Conservation (phyloP, 495 filamentous ascomycete species). For the Annulohypoxylon nitens region DNA sequence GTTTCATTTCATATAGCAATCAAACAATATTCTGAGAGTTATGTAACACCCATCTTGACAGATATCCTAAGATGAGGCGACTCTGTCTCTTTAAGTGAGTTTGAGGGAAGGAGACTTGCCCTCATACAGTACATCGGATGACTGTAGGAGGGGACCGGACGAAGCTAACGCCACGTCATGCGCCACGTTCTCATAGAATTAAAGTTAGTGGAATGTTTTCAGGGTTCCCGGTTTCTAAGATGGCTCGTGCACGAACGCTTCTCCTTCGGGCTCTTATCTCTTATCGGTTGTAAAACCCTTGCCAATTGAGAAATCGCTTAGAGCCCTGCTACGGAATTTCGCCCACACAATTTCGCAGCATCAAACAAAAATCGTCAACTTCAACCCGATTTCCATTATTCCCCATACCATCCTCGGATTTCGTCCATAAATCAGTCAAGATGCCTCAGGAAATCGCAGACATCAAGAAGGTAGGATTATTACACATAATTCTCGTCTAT, state of each 20-base stretch:
- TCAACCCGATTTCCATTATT: constrained; percentile 43
- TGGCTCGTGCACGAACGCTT: constrained; percentile 19
- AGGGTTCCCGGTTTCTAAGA: neutral
- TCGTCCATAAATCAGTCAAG: constrained; percentile 56
- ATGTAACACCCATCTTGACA: constrained; percentile 13
- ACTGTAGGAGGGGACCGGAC: constrained; percentile 11
- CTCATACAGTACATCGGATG: neutral
- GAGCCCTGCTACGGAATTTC: constrained; percentile 45
- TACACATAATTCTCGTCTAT: neutral
- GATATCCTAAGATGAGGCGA: constrained; percentile 29
- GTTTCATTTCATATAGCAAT: constrained; percentile 2
- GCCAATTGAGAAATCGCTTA: constrained; percentile 45
- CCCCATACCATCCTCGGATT: constrained; percentile 40
- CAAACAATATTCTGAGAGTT: constrained; percentile 25
- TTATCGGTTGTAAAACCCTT: constrained; percentile 38
- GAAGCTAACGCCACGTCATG: constrained; percentile 45
- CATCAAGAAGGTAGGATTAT: constrained; percentile 80
- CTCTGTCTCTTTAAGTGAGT: constrained; percentile 41
- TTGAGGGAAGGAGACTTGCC: neutral
- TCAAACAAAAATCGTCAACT: constrained; percentile 47
- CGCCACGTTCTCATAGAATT: constrained; percentile 21
- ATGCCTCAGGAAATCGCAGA: constrained; percentile 99
- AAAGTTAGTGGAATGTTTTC: constrained; percentile 5
- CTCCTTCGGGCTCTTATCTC: constrained; percentile 13
- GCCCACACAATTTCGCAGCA: constrained; percentile 54